Percentiles rank a stretch among this genome's conserved stretches.
phyloP scores from a whole-genome alignment of 768 basidiomycete genomes.

The Chalciporus sphaerocephalus region DNA sequence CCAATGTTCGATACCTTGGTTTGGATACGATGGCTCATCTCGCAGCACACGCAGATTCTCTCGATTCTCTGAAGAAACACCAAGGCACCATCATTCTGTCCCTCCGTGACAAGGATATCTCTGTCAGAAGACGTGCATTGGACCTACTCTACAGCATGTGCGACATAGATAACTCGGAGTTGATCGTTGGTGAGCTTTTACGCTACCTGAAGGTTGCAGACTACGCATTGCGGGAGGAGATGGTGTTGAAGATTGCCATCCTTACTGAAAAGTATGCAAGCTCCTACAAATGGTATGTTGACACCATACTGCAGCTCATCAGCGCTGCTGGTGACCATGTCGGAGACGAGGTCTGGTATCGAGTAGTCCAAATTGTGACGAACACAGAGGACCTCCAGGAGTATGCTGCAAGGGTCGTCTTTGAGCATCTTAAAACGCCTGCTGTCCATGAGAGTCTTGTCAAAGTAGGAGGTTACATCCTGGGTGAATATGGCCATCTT shows the following conservation, averaged over 20 bases:
- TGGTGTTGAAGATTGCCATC: constrained; percentile 98
- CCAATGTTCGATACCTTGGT: constrained; percentile 95
- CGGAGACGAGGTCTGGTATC: constrained; percentile 99
- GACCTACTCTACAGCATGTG: constrained; percentile 99
- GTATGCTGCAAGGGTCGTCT: constrained; percentile 90
- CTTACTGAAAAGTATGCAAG: constrained; percentile 98
- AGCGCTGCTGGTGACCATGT: constrained; percentile 97
- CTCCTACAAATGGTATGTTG: constrained; percentile 98
- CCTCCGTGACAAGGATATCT: constrained; percentile 95
- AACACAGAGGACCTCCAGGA: constrained; percentile 97
- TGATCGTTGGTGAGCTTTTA: constrained; percentile 92
- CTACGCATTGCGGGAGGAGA: constrained; percentile 93
- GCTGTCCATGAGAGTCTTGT: constrained; percentile 90
- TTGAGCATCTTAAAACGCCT: constrained; percentile 82
- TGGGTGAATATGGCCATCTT: constrained; percentile 97
- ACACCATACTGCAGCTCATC: constrained; percentile 94
- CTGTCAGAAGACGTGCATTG: constrained; percentile 87
- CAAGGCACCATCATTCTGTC: constrained; percentile 94
- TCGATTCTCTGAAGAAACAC: constrained; percentile 91
- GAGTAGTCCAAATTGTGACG: constrained; percentile 96
- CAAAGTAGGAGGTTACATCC: constrained; percentile 96
- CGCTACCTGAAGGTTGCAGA: constrained; percentile 95
- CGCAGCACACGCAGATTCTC: constrained; percentile 86
- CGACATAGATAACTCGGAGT: constrained; percentile 92
- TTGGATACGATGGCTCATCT: constrained; percentile 98